A percentile compares a stretch with the other conserved stretches of the same genome.
Conservation (phyloP, 495 filamentous ascomycete genomes). For the Cenococcum geophilum region DNA sequence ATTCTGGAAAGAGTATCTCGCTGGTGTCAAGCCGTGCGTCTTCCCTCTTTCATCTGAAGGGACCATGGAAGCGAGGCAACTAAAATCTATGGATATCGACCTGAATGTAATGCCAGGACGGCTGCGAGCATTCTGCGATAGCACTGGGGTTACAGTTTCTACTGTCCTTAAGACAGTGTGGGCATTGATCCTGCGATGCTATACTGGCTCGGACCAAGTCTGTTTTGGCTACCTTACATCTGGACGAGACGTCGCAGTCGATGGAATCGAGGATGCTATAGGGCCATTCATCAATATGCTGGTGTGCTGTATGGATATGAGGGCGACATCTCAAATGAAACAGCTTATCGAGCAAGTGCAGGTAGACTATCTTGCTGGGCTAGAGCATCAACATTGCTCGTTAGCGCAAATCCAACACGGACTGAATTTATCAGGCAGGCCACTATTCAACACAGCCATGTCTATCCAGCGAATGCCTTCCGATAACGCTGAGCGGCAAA, state of each 20-base stretch:
- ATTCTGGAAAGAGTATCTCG: slow-evolving; percentile 51
- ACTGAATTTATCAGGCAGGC: slow-evolving; percentile 25
- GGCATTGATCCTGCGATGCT: slow-evolving; percentile 26
- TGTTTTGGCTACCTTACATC: slow-evolving; percentile 33
- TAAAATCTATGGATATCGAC: too few relatives aligned
- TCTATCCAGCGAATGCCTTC: too few relatives aligned
- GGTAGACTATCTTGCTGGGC: slow-evolving; percentile 24
- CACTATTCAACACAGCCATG: slow-evolving; percentile 32
- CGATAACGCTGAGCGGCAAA: too few relatives aligned
- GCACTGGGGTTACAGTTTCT: slow-evolving; percentile 20
- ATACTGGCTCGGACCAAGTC: slow-evolving; percentile 22
- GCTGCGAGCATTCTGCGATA: slow-evolving; percentile 8
- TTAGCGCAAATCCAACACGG: slow-evolving; percentile 31
- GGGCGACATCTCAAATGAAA: slow-evolving; percentile 8
- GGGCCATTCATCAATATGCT: slow-evolving; percentile 45
- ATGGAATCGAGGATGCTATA: slow-evolving; percentile 45
- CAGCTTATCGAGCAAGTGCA: slow-evolving; percentile 25
- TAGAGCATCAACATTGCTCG: slow-evolving; percentile 30
- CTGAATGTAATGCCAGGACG: too few relatives aligned
- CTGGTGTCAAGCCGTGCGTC: slow-evolving; percentile 45
- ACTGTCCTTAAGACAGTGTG: slow-evolving; percentile 23
- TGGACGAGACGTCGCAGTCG: slow-evolving; percentile 45
- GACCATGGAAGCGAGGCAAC: too few relatives aligned
- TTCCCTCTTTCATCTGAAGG: slow-evolving; percentile 39
- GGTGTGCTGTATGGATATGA: slow-evolving; percentile 26